These are phyloP conservation scores for Trichomonascus vanleenenianus DNA, from an alignment of 805 yeast species.

Conservation along the genomic window DNA sequence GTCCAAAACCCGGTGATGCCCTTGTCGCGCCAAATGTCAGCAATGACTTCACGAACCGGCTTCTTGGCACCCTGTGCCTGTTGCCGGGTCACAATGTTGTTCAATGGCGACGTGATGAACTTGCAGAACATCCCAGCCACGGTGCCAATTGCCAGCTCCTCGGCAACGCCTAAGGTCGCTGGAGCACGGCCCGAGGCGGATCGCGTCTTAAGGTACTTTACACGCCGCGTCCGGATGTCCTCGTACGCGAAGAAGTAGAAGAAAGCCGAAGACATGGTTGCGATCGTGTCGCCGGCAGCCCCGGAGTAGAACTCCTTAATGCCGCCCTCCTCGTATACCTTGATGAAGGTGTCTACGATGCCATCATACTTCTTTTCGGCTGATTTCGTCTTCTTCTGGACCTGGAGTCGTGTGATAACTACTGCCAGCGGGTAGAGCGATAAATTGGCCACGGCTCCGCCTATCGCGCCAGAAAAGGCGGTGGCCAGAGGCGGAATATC, in stretches of 20 bases:
- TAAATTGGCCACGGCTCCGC: conserved; percentile 27
- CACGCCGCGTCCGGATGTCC: conserved; percentile 19
- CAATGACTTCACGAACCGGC: conserved; percentile 11
- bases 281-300: conserved; percentile 40
- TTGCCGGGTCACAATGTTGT: conserved; percentile 25
- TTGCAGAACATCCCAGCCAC: conserved; percentile 28
- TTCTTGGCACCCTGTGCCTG: conserved; percentile 12
- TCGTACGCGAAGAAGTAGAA: conserved; percentile 29
- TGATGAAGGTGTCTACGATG: conserved; percentile 63
- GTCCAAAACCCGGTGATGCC: conserved; percentile 30
- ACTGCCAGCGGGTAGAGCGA: conserved; percentile 27
- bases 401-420: conserved; percentile 27
- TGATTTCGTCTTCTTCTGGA: conserved; percentile 19
- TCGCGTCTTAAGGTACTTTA: conserved; percentile 11
- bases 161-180: conserved; percentile 22
- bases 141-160: conserved; percentile 26
- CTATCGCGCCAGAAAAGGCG: conserved; percentile 28
- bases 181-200: conserved; percentile 18
- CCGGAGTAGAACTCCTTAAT: conserved; percentile 70
- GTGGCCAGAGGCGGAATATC: conserved; percentile 24
- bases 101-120: conserved; percentile 26
- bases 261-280: conserved; percentile 26
- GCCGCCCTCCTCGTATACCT: conserved; percentile 69
- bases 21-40: conserved; percentile 22
- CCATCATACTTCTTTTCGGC: conserved; percentile 45